These are phyloP conservation scores for Lachnum nothofagi DNA, from an alignment of 2,329 filamentous ascomycete species.

Conservation along the genomic window DNA sequence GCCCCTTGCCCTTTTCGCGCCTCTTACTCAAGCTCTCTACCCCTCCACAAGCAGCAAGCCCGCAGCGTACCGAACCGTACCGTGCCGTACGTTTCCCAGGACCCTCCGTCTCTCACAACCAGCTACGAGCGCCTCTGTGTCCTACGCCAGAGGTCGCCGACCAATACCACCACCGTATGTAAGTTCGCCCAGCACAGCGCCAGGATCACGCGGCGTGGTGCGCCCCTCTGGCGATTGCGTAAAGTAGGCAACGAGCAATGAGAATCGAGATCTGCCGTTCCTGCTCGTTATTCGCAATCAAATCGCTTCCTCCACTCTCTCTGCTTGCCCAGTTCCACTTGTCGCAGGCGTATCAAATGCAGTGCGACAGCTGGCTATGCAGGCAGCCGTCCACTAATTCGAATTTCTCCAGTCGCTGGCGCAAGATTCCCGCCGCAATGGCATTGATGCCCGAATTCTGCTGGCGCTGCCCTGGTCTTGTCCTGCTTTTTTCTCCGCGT, in stretches of 20 bases:
- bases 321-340: constrained; percentile 8
- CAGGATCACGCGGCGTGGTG: constrained; percentile 17
- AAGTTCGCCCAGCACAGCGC: constrained; percentile 10
- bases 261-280: too few species aligned
- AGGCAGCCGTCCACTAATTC: constrained; percentile 26
- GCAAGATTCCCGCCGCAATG: constrained; percentile 15
- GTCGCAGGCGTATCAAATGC: constrained; percentile 14
- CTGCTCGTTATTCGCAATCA: not conserved
- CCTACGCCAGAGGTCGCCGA: constrained; percentile 16
- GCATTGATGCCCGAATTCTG: constrained; percentile 30
- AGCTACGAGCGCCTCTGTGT: not conserved
- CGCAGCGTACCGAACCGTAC: constrained; percentile 2
- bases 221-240: constrained; percentile 8
- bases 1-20: not conserved
- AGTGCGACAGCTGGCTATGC: constrained; percentile 26
- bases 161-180: constrained; percentile 18
- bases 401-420: constrained; percentile 4
- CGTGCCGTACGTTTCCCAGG: constrained; percentile 12
- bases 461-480: not conserved
- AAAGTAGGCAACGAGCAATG: too few species aligned
- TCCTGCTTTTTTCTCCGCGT: constrained; percentile 4
- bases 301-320: not conserved
- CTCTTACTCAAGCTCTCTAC: not conserved
- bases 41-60: constrained; percentile 6
- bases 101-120: constrained; percentile 2